phyloP scores from a whole-genome alignment of 345 rosid species.

The Citrus cavaleriei region DNA sequence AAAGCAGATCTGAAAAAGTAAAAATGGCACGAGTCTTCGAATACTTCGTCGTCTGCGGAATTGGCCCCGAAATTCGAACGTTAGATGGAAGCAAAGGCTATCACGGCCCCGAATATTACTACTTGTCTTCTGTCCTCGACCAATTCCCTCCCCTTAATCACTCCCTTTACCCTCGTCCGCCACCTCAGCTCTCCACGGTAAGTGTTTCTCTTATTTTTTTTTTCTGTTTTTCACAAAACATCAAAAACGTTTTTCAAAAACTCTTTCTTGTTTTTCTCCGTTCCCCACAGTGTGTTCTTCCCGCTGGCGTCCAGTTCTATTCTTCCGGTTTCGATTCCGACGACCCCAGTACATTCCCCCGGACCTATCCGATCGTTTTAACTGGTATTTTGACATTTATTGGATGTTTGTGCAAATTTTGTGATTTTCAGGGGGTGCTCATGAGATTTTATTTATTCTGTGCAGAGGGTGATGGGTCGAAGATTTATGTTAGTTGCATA shows the following conservation, averaged over 20 bases:
- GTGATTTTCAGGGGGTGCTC: neutral
- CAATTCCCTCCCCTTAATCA: conserved; percentile 79
- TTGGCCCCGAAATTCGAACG: conserved; percentile 94
- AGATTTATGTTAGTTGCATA: conserved; percentile 91
- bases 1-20: neutral
- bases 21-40: conserved; percentile 75
- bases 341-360: conserved; percentile 60
- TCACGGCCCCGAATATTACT: conserved; percentile 55
- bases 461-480: conserved; percentile 98
- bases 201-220: neutral
- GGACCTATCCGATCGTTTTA: conserved; percentile 93
- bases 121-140: conserved; percentile 77
- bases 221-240: neutral
- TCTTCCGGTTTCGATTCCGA: conserved; percentile 66
- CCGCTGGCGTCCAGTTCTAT: conserved; percentile 81
- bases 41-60: conserved; percentile 90
- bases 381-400: conserved; percentile 51
- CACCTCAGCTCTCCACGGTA: conserved; percentile 96
- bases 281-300: conserved; percentile 72
- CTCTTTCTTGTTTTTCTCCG: neutral
- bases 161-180: conserved; percentile 73
- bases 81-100: conserved; percentile 80
- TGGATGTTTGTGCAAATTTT: neutral
- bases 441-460: neutral
- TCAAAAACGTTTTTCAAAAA: neutral